Conservation (phyloP, 768 basidiomycete genomes). For the Lanmaoa rubissima region DNA sequence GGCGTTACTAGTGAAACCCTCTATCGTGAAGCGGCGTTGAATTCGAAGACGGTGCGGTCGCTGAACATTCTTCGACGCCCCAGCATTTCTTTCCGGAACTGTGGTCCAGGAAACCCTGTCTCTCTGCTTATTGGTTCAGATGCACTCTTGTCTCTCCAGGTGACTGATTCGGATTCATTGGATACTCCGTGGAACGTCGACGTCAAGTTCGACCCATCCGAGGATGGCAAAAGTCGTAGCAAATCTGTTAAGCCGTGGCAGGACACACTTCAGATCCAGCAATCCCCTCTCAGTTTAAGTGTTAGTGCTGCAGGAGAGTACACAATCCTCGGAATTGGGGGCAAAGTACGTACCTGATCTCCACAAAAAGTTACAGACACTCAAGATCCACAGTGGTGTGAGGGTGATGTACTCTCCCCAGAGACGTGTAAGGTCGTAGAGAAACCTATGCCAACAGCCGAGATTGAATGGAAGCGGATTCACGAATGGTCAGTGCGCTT, state of each 20-base stretch:
- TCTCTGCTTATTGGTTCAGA: slow-evolving; percentile 72
- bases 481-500: slow-evolving; percentile 70
- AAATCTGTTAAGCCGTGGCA: slow-evolving; percentile 61
- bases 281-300: slow-evolving; percentile 44
- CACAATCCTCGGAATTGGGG: slow-evolving; percentile 63
- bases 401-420: slow-evolving; percentile 81
- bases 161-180: slow-evolving; percentile 54
- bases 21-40: slow-evolving; percentile 29
- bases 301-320: slow-evolving; percentile 76
- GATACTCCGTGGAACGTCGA: slow-evolving; percentile 69
- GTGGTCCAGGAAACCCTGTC: slow-evolving; percentile 66
- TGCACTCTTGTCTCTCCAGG: slow-evolving; percentile 50
- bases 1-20: slow-evolving; percentile 25
- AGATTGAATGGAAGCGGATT: slow-evolving; percentile 86
- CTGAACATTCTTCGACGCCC: slow-evolving; percentile 73
- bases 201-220: slow-evolving; percentile 58
- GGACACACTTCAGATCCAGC: slow-evolving; percentile 54
- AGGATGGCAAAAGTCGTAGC: slow-evolving; percentile 34
- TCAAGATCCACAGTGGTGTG: slow-evolving; percentile 53
- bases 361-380: background rate
- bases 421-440: slow-evolving; percentile 77
- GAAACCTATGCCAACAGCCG: slow-evolving; percentile 72
- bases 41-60: slow-evolving; percentile 53
- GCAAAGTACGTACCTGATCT: slow-evolving; percentile 45
- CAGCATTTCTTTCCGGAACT: slow-evolving; percentile 67